These are phyloP conservation scores for Hippophae rhamnoides DNA, from an alignment of 306 rosid species.

Conservation along the genomic window DNA sequence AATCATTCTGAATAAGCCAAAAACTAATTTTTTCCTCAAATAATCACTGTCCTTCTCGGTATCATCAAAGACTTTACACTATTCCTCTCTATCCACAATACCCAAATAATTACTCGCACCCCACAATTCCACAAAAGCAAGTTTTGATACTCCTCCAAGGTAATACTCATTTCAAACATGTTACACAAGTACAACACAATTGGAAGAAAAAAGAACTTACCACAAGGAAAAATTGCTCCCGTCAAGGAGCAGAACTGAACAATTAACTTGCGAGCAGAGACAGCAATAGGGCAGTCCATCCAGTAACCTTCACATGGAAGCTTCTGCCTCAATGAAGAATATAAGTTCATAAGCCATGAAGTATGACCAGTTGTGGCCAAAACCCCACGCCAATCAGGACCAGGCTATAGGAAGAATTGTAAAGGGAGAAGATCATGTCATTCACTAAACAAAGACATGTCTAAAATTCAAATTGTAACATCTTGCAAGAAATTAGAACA, in stretches of 20 bases:
- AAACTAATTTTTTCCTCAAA: too few relatives aligned
- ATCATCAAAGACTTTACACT: too few relatives aligned
- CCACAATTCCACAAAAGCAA: too few relatives aligned
- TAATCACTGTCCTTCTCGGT: too few relatives aligned
- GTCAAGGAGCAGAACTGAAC: constrained; percentile 81
- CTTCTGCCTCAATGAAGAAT: constrained; percentile 68
- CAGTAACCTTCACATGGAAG: constrained; percentile 74
- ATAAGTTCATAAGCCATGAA: constrained; percentile 83
- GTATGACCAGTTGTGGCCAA: constrained; percentile 64
- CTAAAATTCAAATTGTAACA: constrained; percentile 3
- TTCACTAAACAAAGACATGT: not conserved
- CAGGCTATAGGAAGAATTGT: constrained; percentile 63
- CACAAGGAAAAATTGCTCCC: constrained; percentile 72
- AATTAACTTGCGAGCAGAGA: constrained; percentile 78
- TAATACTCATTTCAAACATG: not conserved
- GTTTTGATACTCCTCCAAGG: too few relatives aligned
- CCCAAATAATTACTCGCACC: too few relatives aligned
- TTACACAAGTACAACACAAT: constrained; percentile 10
- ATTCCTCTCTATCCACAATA: too few relatives aligned
- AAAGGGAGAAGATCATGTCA: constrained; percentile 13
- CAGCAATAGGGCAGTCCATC: constrained; percentile 87
- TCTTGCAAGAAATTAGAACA: not conserved
- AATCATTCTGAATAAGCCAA: too few relatives aligned
- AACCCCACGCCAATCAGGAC: constrained; percentile 79
- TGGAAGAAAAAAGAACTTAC: constrained; percentile 34